Conservation (phyloP, 2,329 filamentous ascomycete genomes). For the Neospermospora avenae region DNA sequence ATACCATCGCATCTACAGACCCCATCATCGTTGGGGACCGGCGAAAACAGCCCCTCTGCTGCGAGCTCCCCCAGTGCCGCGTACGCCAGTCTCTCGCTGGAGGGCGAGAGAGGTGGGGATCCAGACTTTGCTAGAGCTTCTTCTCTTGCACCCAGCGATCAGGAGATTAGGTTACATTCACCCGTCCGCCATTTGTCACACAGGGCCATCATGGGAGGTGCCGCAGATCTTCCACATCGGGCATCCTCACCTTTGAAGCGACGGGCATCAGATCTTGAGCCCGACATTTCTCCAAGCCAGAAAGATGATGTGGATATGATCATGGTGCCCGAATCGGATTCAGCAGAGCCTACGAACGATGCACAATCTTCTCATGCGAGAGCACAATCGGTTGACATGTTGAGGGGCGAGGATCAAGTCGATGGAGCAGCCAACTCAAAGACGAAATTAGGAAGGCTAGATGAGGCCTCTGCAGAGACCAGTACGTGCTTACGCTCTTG, state of each 20-base stretch:
- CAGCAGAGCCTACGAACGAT: conserved; percentile 13
- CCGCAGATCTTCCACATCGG: conserved; percentile 54
- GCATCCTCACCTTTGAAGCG: conserved; percentile 64
- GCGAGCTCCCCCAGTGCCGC: conserved; percentile 56
- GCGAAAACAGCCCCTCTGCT: conserved; percentile 52
- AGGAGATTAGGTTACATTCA: conserved; percentile 43
- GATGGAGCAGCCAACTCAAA: conserved; percentile 4
- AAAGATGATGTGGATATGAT: conserved; percentile 37
- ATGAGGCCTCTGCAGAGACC: conserved; percentile 6
- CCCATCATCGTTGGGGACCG: conserved; percentile 40
- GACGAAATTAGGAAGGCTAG: not conserved
- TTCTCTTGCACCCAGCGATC: conserved; percentile 35
- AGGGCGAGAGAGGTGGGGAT: conserved; percentile 49
- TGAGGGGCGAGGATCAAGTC: conserved; percentile 15
- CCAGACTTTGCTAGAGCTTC: conserved; percentile 29
- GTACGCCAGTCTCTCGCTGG: conserved; percentile 55
- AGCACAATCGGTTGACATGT: conserved; percentile 28
- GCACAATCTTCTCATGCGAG: conserved; percentile 9
- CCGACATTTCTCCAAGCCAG: conserved; percentile 25
- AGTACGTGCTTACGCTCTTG: not conserved
- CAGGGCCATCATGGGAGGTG: conserved; percentile 57
- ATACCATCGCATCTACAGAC: conserved; percentile 44
- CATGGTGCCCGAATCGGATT: conserved; percentile 18
- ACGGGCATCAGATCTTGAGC: conserved; percentile 45
- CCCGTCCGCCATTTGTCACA: conserved; percentile 45